Conservation (phyloP, 495 filamentous ascomycete species). For the Xylaria venustula region DNA sequence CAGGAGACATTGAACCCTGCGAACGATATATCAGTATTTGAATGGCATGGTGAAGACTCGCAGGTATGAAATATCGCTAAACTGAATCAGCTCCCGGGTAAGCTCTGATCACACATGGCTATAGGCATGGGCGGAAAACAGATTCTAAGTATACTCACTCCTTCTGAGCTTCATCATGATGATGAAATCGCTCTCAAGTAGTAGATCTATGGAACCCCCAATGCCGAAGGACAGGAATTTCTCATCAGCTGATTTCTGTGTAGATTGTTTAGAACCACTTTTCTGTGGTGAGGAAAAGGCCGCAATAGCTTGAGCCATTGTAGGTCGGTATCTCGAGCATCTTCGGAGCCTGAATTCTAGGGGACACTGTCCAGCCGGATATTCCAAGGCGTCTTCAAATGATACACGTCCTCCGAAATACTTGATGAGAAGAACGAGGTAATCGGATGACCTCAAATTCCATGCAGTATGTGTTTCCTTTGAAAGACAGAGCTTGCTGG, state of each 20-base stretch:
- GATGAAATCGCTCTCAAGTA: constrained; percentile 68
- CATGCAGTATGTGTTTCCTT: constrained; percentile 76
- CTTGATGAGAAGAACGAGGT: constrained; percentile 75
- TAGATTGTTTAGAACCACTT: background rate
- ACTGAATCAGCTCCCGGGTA: no score
- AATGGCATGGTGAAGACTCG: no score
- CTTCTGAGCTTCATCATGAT: constrained; percentile 61
- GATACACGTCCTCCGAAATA: constrained; percentile 58
- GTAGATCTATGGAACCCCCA: constrained; percentile 66
- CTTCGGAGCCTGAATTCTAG: constrained; percentile 50
- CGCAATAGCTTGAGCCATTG: constrained; percentile 43
- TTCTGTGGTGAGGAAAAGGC: constrained; percentile 44
- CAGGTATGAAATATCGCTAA: no score
- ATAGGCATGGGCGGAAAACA: no score
- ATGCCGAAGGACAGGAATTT: constrained; percentile 56
- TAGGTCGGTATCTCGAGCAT: constrained; percentile 56
- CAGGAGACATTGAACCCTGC: constrained; percentile 52
- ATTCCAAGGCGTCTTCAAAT: constrained; percentile 37
- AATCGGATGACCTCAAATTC: constrained; percentile 64
- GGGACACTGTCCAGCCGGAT: background rate
- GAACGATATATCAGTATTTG: no score
- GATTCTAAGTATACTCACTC: background rate
- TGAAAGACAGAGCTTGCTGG: constrained; percentile 71
- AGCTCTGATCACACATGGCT: no score
- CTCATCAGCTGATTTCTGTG: constrained; percentile 8